A percentile compares a stretch with the other conserved stretches of the same genome.
Evolutionary conservation across 768 basidiomycete genomes (phyloP).

Genomic region (Scleroderma citrinum): DNA sequence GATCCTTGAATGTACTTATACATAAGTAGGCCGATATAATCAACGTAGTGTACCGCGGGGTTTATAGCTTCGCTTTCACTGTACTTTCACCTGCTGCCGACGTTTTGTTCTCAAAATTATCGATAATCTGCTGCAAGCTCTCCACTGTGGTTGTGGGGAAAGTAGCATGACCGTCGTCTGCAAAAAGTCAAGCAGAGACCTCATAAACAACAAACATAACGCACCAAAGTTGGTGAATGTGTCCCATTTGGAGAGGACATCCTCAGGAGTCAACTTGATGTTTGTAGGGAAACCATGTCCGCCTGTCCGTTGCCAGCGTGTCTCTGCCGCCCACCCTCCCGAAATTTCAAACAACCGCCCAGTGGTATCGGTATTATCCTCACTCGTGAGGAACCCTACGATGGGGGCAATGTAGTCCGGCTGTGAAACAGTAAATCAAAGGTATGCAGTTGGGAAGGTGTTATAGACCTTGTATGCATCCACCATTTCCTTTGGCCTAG

Average conservation of each 20-base stretch:
- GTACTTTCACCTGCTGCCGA: slow-evolving; percentile 29
- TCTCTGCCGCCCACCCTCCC: slow-evolving; percentile 89
- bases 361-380: slow-evolving; percentile 68
- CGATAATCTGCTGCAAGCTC: slow-evolving; percentile 69
- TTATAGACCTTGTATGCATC: slow-evolving; percentile 74
- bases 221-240: slow-evolving; percentile 79
- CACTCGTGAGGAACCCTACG: slow-evolving; percentile 84
- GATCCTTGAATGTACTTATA: not conserved
- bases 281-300: slow-evolving; percentile 86
- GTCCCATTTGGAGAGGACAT: slow-evolving; percentile 73
- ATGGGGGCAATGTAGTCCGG: slow-evolving; percentile 91
- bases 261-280: slow-evolving; percentile 71
- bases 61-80: slow-evolving; percentile 54
- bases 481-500: slow-evolving; percentile 76
- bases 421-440: slow-evolving; percentile 26
- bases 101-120: slow-evolving; percentile 43
- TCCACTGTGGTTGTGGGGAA: slow-evolving; percentile 73
- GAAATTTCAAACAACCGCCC: slow-evolving; percentile 80
- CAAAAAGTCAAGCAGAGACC: slow-evolving; percentile 1
- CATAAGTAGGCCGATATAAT: not conserved
- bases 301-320: slow-evolving; percentile 87
- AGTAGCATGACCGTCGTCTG: slow-evolving; percentile 79
- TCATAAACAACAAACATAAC: slow-evolving; percentile 15
- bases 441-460: not conserved
- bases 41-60: not conserved